Evolutionary conservation across 805 yeast species (phyloP).

Genomic region (Nakazawaea populi): DNA sequence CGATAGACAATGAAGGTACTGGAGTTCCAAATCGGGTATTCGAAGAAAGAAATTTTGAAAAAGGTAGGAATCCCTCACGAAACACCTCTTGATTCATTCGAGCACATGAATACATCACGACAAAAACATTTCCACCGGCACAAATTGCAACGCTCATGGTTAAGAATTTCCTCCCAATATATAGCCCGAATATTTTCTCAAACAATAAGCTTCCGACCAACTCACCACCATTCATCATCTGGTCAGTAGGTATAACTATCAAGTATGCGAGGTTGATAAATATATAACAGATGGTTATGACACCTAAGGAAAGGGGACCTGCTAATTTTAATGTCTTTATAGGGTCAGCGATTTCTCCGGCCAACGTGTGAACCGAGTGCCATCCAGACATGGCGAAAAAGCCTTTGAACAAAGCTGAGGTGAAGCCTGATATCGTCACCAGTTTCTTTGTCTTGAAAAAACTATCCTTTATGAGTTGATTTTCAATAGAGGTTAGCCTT

Average conservation of each 20-base stretch:
- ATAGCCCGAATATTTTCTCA: constrained; percentile 43
- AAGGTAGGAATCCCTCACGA: constrained; percentile 50
- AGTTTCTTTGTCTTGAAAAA: constrained; percentile 22
- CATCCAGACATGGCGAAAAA: constrained; percentile 49
- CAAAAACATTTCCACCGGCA: constrained; percentile 52
- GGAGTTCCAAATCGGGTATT: constrained; percentile 53
- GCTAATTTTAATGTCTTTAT: constrained; percentile 44
- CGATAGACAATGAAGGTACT: constrained; percentile 36
- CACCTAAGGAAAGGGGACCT: constrained; percentile 40
- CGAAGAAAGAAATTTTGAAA: constrained; percentile 43
- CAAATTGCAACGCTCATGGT: constrained; percentile 46
- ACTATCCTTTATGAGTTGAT: constrained; percentile 28
- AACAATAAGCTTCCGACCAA: constrained; percentile 47
- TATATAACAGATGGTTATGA: constrained; percentile 38
- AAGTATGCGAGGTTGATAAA: constrained; percentile 45
- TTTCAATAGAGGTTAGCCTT: constrained; percentile 35
- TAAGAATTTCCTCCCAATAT: constrained; percentile 40
- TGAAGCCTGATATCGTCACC: constrained; percentile 35
- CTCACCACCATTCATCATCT: constrained; percentile 38
- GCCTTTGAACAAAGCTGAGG: constrained; percentile 46
- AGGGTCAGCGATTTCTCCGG: constrained; percentile 52
- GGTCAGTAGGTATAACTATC: constrained; percentile 43
- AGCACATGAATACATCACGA: constrained; percentile 46
- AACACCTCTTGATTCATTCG: constrained; percentile 53
- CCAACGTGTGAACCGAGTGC: constrained; percentile 47